These are phyloP conservation scores for Kwoniella dendrophila DNA, from an alignment of 768 basidiomycete species.

Conservation along the genomic window DNA sequence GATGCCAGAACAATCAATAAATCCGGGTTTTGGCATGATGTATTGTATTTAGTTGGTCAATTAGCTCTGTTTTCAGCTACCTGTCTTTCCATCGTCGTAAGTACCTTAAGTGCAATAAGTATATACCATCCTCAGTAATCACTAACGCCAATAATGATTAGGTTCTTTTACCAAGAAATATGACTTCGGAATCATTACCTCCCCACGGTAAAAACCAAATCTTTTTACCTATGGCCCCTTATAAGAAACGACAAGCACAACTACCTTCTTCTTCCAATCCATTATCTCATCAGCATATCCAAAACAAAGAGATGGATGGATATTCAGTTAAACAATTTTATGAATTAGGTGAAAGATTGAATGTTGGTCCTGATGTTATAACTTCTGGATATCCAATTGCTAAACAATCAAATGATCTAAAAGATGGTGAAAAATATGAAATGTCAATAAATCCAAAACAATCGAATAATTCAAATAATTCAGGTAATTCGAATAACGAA, in stretches of 20 bases:
- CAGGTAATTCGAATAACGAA: no score
- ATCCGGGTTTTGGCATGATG: constrained; percentile 27
- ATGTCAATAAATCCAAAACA: constrained; percentile 13
- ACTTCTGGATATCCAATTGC: not conserved
- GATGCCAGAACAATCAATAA: constrained; percentile 23
- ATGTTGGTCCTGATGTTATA: constrained; percentile 35
- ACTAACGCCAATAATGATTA: not conserved
- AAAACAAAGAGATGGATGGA: not conserved
- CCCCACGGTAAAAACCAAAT: constrained; percentile 10
- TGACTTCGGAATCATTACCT: constrained; percentile 39
- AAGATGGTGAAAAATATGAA: constrained; percentile 7
- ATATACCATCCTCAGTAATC: not conserved
- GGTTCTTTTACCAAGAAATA: constrained; percentile 45
- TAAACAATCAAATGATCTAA: not conserved
- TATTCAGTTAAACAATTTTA: constrained; percentile 23
- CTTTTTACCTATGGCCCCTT: constrained; percentile 33
- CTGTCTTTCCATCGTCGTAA: constrained; percentile 34
- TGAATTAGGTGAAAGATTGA: constrained; percentile 41
- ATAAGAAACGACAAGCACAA: no score
- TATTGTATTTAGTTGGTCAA: constrained; percentile 26
- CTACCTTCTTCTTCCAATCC: constrained; percentile 9
- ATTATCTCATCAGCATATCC: not conserved
- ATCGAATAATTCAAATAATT: not conserved
- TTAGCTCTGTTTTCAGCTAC: constrained; percentile 29
- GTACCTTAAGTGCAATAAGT: constrained; percentile 5